A percentile compares a stretch with the other conserved stretches of the same genome.
Evolutionary conservation across 768 basidiomycete genomes (phyloP).

Genomic region (Exidia glandulosa): DNA sequence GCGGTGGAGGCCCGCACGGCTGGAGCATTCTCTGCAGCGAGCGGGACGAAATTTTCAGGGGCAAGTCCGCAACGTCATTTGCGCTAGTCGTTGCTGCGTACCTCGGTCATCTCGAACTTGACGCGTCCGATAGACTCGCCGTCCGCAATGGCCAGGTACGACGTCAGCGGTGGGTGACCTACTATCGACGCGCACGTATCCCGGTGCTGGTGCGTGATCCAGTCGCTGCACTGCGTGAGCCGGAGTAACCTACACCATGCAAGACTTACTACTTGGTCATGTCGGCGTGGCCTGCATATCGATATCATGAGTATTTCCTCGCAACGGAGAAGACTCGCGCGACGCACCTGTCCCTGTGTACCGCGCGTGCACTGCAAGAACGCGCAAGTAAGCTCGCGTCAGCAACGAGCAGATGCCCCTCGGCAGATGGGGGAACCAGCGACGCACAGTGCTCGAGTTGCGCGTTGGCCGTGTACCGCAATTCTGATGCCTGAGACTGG

Average conservation of each 20-base stretch:
- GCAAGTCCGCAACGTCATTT: neutral
- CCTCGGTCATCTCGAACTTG: conserved; percentile 95
- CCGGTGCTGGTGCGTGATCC: conserved; percentile 94
- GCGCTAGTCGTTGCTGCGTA: conserved; percentile 21
- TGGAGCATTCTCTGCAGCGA: conserved; percentile 97
- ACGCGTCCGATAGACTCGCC: conserved; percentile 83
- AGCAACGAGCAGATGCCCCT: conserved; percentile 4
- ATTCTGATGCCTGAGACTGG: conserved; percentile 62
- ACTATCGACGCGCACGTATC: conserved; percentile 91
- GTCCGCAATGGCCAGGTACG: conserved; percentile 87
- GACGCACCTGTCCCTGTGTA: conserved; percentile 90
- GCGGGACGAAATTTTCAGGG: conserved; percentile 9
- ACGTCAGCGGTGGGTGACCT: conserved; percentile 76
- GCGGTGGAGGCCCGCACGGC: conserved; percentile 86
- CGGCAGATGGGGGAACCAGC: neutral
- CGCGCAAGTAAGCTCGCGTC: conserved; percentile 11
- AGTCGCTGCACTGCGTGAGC: conserved; percentile 50
- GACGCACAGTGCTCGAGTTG: conserved; percentile 86
- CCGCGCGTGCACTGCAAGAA: conserved; percentile 71
- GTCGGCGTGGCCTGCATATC: conserved; percentile 75
- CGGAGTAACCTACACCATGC: neutral
- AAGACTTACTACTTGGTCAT: conserved; percentile 81
- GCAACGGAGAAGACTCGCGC: too few relatives aligned
- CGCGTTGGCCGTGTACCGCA: conserved; percentile 92
- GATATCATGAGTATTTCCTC: conserved; percentile 6